Conservation (phyloP, 2,329 filamentous ascomycete species). For the Graphilbum fragrans region DNA sequence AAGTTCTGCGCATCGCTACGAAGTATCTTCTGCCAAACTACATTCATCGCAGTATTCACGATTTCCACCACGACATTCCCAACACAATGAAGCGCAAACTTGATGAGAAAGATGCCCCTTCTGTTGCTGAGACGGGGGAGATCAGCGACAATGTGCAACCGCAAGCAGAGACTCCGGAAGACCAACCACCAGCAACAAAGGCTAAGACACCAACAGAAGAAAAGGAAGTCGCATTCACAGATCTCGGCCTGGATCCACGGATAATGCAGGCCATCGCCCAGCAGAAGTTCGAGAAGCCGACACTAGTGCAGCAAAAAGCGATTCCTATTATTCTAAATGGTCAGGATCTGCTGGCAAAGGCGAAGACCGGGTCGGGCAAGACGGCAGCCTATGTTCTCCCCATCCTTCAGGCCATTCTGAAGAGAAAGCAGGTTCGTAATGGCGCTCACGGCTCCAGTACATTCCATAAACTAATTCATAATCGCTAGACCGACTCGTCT, state of each 20-base stretch:
- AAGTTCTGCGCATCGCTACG: neutral
- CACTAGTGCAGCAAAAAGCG: slow-evolving; percentile 75
- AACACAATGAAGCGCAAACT: slow-evolving; percentile 48
- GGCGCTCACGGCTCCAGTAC: neutral
- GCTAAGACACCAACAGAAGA: neutral
- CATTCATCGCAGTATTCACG: too few species aligned
- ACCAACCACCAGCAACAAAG: slow-evolving; percentile 14
- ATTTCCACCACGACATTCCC: neutral
- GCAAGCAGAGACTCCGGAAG: slow-evolving; percentile 11
- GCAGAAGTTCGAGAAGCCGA: slow-evolving; percentile 75
- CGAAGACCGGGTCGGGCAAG: slow-evolving; percentile 93
- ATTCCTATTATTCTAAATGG: slow-evolving; percentile 83
- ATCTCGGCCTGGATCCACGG: slow-evolving; percentile 70
- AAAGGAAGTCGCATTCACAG: slow-evolving; percentile 47
- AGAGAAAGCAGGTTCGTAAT: slow-evolving; percentile 43
- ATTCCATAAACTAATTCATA: neutral
- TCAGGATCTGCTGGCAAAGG: slow-evolving; percentile 80
- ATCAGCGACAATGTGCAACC: neutral
- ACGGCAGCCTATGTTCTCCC: slow-evolving; percentile 92
- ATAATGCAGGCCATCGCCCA: slow-evolving; percentile 76
- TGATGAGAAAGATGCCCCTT: slow-evolving; percentile 24
- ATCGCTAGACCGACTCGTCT: slow-evolving; percentile 34
- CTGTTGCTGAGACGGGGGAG: slow-evolving; percentile 15
- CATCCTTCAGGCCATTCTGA: slow-evolving; percentile 72
- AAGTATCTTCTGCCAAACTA: too few species aligned